Evolutionary conservation across 768 basidiomycete species (phyloP), one percentile per base, ranked within the genome.

Genomic region (Psilocybe subaeruginosa): DNA sequence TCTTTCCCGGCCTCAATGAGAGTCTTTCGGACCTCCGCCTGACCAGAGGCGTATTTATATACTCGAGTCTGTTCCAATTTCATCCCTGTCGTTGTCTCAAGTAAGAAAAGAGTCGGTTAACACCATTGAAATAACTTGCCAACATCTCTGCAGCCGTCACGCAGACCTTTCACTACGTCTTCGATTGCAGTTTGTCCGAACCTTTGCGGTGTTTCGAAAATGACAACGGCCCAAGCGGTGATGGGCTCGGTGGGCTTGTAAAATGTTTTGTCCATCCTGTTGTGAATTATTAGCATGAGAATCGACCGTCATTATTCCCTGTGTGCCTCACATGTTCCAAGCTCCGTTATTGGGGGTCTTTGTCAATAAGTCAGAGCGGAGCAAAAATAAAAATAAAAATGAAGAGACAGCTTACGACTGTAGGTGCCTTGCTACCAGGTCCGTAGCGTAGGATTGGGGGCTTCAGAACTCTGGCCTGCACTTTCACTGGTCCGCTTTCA

Each of bases 221-320:
- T 67, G 6, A 90, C 80, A 3, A 93, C 75, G 31, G 81, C 79
- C 88, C 90, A 92, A 16, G 80, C 76, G 0, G 76, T 70, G 56
- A 93, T 83, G 8, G 68, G 66, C 9, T 63, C 66, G 1, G 74
- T 80, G 0, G 90, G 83, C 58, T 74, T 77, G 74, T 78, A 89
- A 74, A 93, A 92, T 31, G 80, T 79, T 64, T 90, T 90, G 64
- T 91, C 88, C 2, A 91, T 79, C 88, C 89, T 90, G 66, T 56
- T 19, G 33, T 16, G 27, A 17, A 7, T 8, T 3, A 43, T 53
- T 43, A 41, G 49, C 31, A 35, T 51, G 52, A 27, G 17, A 35
- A 31, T 23, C 23, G 23, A 23, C 12, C 48, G 17, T 45, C n/a
- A 54, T 35, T 60, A 19, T 59, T 33, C 29, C 56, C 23, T 3